These are phyloP conservation scores for Camellia japonica DNA, from an alignment of 148 eudicot genomes.

Conservation along the genomic window DNA sequence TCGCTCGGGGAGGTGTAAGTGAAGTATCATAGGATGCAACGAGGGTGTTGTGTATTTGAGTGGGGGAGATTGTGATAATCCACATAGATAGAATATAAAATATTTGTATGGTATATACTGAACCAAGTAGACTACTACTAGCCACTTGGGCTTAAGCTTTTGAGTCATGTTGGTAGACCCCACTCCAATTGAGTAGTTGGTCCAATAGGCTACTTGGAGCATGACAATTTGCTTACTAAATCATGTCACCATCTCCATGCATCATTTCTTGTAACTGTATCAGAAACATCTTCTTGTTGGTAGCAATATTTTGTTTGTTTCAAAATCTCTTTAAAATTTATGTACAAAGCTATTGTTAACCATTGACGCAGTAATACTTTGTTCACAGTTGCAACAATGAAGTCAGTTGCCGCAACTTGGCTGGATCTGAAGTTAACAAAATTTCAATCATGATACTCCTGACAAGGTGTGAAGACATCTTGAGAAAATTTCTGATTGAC, in stretches of 20 bases:
- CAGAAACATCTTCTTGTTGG: background rate
- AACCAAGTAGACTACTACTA: no score
- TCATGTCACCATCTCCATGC: background rate
- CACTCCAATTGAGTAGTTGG: no score
- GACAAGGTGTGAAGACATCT: slow-evolving; percentile 81
- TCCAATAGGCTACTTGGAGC: no score
- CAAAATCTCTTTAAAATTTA: background rate
- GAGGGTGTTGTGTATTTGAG: no score
- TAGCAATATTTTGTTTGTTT: background rate
- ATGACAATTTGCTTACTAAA: background rate
- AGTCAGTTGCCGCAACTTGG: slow-evolving; percentile 46
- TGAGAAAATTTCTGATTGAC: slow-evolving; percentile 68
- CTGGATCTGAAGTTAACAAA: slow-evolving; percentile 71
- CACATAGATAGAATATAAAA: no score
- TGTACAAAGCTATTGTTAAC: background rate
- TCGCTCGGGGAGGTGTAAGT: no score
- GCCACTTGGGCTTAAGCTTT: no score
- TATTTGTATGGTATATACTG: no score
- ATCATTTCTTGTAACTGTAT: background rate
- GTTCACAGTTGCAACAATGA: slow-evolving; percentile 49
- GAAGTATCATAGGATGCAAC: no score
- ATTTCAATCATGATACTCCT: slow-evolving; percentile 63
- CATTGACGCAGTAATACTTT: background rate
- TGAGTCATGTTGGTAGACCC: no score
- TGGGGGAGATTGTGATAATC: no score